Conservation (phyloP, 768 basidiomycete genomes). For the Galerina marginata region DNA sequence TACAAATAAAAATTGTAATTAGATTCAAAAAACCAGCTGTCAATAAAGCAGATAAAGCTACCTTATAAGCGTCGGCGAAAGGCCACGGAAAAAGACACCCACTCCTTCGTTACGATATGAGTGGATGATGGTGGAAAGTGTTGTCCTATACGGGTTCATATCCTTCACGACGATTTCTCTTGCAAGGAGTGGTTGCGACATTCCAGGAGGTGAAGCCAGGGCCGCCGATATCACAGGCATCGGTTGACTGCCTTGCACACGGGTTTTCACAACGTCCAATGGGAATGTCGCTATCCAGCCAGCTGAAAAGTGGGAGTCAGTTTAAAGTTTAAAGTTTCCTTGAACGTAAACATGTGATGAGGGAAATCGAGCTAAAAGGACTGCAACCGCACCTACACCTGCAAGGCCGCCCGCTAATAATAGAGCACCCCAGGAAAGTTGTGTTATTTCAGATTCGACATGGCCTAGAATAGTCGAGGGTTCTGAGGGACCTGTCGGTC, state of each 20-base stretch:
- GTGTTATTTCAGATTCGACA: constrained; percentile 42
- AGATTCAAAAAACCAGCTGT: neutral
- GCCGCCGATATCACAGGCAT: constrained; percentile 10
- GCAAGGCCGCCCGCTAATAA: constrained; percentile 79
- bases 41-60: constrained; percentile 26
- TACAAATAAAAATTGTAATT: neutral
- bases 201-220: neutral
- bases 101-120: constrained; percentile 71
- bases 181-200: constrained; percentile 19
- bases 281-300: constrained; percentile 89
- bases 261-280: constrained; percentile 89
- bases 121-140: constrained; percentile 58
- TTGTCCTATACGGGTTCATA: constrained; percentile 62
- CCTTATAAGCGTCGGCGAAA: constrained; percentile 84
- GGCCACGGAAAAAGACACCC: constrained; percentile 75
- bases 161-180: constrained; percentile 12
- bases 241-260: constrained; percentile 66
- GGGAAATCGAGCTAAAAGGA: neutral
- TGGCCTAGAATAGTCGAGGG: constrained; percentile 44
- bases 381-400: constrained; percentile 52
- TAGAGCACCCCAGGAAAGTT: constrained; percentile 57
- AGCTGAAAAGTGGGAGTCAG: constrained; percentile 32
- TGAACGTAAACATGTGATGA: neutral
- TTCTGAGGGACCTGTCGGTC: constrained; percentile 25
- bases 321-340: neutral